These are phyloP conservation scores for Vaccinium macrocarpon DNA, from an alignment of 148 eudicot genomes.

Conservation along the genomic window DNA sequence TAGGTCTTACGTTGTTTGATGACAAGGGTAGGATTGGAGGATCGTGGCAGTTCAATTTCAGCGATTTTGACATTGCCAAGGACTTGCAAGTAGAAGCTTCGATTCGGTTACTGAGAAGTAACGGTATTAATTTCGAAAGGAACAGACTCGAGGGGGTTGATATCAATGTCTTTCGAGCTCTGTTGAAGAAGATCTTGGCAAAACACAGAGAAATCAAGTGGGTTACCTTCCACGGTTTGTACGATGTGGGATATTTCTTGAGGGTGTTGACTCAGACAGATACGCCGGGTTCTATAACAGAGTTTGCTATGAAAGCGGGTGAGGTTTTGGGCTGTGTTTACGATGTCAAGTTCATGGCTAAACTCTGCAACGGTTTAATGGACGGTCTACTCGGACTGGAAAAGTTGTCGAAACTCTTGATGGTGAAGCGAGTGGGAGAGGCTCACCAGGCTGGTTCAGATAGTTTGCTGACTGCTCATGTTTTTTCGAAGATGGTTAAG, in stretches of 20 bases:
- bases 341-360: background rate
- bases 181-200: background rate
- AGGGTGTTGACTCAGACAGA: background rate
- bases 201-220: background rate
- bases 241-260: background rate
- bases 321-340: background rate
- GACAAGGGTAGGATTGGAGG: background rate
- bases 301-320: background rate
- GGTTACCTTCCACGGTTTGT: background rate
- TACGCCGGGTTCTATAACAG: background rate
- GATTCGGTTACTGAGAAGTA: background rate
- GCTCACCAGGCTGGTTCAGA: background rate
- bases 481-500: background rate
- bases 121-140: background rate
- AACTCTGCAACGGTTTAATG: background rate
- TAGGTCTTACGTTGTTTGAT: background rate
- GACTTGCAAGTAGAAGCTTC: background rate
- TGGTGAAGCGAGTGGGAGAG: background rate
- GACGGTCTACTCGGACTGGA: background rate
- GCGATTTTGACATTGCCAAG: background rate
- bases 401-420: background rate
- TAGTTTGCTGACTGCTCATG: background rate
- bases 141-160: background rate
- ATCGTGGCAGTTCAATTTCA: background rate
- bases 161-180: background rate